Conservation (phyloP, 805 yeast genomes). For the Lipomyces orientalis region DNA sequence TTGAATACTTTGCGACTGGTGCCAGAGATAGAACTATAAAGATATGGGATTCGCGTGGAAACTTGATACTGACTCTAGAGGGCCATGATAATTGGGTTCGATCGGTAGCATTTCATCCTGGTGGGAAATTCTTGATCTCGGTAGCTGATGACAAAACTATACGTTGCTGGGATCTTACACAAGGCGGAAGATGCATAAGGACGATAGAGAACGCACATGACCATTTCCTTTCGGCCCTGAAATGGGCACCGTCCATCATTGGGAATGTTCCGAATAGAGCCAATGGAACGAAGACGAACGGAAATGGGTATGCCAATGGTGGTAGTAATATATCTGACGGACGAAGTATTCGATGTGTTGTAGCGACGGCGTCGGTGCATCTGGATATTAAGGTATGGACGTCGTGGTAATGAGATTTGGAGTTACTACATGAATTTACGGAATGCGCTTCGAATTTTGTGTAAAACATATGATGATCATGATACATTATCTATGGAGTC, state of each 20-base stretch:
- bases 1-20: constrained; percentile 73
- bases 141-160: constrained; percentile 81
- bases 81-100: constrained; percentile 93
- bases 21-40: constrained; percentile 78
- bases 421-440: background rate
- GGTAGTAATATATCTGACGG: constrained; percentile 43
- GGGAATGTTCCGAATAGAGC: constrained; percentile 38
- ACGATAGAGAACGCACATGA: constrained; percentile 65
- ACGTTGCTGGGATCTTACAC: constrained; percentile 74
- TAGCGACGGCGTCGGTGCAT: constrained; percentile 71
- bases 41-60: constrained; percentile 76
- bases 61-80: constrained; percentile 58
- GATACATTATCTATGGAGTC: background rate
- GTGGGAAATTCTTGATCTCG: constrained; percentile 69
- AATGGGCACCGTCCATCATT: constrained; percentile 44
- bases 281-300: constrained; percentile 33
- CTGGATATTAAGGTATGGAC: constrained; percentile 61
- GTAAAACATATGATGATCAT: background rate
- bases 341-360: constrained; percentile 62
- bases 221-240: constrained; percentile 73
- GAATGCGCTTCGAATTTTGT: background rate
- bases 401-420: constrained; percentile 11
- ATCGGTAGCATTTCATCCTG: constrained; percentile 71
- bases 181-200: constrained; percentile 53
- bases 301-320: constrained; percentile 17